phyloP scores from a whole-genome alignment of 768 basidiomycete species.

The Boletus insuetus region DNA sequence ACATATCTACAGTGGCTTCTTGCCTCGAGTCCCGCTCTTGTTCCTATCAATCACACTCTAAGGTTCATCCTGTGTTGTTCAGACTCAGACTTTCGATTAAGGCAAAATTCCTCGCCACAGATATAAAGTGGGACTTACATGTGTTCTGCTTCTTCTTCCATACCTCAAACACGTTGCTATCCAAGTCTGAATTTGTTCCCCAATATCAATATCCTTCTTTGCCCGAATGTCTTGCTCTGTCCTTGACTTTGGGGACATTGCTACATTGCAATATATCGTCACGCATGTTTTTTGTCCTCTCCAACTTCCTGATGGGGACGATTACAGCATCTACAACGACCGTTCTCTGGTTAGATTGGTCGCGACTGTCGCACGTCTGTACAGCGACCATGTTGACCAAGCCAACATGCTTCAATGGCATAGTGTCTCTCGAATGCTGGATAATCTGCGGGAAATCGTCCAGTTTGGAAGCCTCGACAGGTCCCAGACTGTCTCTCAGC shows the following conservation, averaged over 20 bases:
- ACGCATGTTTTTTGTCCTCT: constrained; percentile 45
- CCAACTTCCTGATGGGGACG: constrained; percentile 37
- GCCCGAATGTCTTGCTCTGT: neutral
- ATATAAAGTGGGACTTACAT: neutral
- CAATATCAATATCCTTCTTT: neutral
- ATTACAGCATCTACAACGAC: constrained; percentile 28
- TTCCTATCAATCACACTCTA: neutral
- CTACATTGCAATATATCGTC: constrained; percentile 29
- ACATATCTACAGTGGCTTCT: too few species aligned
- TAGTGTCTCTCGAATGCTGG: constrained; percentile 29
- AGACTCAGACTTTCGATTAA: neutral
- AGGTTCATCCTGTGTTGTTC: constrained; percentile 2
- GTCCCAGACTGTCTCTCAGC: constrained; percentile 12
- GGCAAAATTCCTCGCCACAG: neutral
- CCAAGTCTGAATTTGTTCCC: too few species aligned
- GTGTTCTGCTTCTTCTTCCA: too few species aligned
- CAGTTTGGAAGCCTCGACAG: neutral
- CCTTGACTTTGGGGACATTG: neutral
- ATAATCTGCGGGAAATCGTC: constrained; percentile 14
- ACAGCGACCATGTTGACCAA: constrained; percentile 4
- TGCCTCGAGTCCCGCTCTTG: neutral
- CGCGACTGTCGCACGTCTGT: constrained; percentile 18
- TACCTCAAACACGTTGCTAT: too few species aligned
- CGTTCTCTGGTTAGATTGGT: constrained; percentile 24
- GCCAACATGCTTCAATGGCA: constrained; percentile 27